Conservation (phyloP, 2,329 filamentous ascomycete species). For the Capronia epimyces region DNA sequence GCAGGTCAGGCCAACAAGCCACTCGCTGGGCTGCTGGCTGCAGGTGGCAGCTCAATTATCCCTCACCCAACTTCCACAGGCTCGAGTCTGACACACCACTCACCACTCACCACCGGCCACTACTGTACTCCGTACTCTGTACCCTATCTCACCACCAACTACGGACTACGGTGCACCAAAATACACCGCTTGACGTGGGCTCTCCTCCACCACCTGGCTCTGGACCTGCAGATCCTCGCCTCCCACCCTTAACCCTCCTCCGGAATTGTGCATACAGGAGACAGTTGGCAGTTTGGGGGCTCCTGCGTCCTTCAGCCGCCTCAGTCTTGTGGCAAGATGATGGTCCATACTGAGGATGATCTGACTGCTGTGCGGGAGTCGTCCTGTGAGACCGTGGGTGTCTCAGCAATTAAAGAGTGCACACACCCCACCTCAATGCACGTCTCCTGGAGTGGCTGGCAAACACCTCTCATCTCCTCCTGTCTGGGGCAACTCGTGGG, state of each 20-base stretch:
- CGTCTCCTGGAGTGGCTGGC: conserved; percentile 10
- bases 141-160: background rate
- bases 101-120: background rate
- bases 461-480: conserved; percentile 17
- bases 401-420: conserved; percentile 16
- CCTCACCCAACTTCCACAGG: background rate
- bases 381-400: conserved; percentile 17
- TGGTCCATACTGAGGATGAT: background rate
- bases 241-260: background rate
- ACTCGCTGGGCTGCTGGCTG: background rate
- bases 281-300: background rate
- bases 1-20: background rate
- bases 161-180: too few species aligned
- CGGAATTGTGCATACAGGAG: background rate
- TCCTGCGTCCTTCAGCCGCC: conserved; percentile 1
- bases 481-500: conserved; percentile 11
- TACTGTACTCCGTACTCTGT: background rate
- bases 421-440: conserved; percentile 19
- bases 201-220: background rate
- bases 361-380: background rate
- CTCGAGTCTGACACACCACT: background rate
- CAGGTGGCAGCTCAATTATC: background rate
- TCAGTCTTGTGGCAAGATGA: conserved; percentile 1
- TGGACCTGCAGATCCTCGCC: conserved; percentile 3
- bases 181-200: background rate